Conservation (phyloP, 306 rosid species). For the cucumber (Cucumis sativus) region DNA sequence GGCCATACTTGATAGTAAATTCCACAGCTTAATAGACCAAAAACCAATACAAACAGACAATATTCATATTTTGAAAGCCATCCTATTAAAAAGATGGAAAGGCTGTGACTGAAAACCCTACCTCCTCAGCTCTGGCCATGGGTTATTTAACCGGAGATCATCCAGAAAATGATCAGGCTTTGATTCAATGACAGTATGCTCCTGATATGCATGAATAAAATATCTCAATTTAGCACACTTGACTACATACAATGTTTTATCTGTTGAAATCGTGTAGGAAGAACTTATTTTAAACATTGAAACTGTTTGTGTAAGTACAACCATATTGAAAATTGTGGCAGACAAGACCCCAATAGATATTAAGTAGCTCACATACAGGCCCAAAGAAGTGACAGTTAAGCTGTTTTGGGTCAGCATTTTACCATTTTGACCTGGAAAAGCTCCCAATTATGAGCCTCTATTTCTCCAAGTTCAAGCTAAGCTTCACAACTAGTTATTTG, state of each 20-base stretch:
- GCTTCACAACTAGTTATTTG: not conserved
- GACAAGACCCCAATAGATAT: not conserved
- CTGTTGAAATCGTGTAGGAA: not conserved
- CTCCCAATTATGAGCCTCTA: slow-evolving; percentile 1
- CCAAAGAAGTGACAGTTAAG: not conserved
- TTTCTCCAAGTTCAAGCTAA: slow-evolving; percentile 7
- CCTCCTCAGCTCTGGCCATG: slow-evolving; percentile 96
- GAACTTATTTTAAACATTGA: not conserved
- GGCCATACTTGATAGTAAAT: not conserved
- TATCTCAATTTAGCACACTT: not conserved
- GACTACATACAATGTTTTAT: slow-evolving; percentile 10
- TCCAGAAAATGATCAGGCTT: slow-evolving; percentile 97
- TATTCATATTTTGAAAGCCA: not conserved
- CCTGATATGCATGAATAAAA: slow-evolving; percentile 40
- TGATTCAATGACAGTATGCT: slow-evolving; percentile 86
- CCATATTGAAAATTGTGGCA: not conserved
- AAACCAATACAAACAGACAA: not conserved
- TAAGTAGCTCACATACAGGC: not conserved
- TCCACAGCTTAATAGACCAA: not conserved
- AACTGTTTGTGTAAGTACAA: not conserved
- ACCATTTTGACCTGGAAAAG: slow-evolving; percentile 6
- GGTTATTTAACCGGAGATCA: slow-evolving; percentile 91
- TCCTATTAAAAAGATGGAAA: not conserved
- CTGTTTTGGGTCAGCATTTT: slow-evolving; percentile 2
- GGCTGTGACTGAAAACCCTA: slow-evolving; percentile 14